A percentile compares a stretch with the other conserved stretches of the same genome.
Conservation (phyloP, 805 yeast genomes). For the Lipomyces orientalis region DNA sequence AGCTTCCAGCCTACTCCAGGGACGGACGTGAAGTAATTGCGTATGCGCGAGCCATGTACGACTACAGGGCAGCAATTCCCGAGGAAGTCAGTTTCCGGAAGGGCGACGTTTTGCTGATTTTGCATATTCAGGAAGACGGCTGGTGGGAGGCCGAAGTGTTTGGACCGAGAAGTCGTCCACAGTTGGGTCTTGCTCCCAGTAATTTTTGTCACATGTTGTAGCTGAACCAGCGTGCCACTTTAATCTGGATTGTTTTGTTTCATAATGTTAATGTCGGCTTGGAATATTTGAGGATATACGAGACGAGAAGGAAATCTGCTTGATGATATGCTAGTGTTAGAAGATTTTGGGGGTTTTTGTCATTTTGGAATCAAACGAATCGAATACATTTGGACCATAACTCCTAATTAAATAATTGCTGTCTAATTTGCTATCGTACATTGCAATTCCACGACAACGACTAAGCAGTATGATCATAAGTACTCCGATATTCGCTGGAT, state of each 20-base stretch:
- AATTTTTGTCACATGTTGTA: slow-evolving; percentile 49
- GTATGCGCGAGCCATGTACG: slow-evolving; percentile 61
- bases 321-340: background rate
- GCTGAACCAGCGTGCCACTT: background rate
- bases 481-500: slow-evolving; percentile 10
- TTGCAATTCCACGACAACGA: background rate
- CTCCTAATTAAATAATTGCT: background rate
- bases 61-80: slow-evolving; percentile 63
- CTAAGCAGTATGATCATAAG: background rate
- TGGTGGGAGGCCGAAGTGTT: slow-evolving; percentile 76
- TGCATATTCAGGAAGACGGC: slow-evolving; percentile 68
- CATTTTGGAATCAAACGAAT: background rate
- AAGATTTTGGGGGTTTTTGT: background rate
- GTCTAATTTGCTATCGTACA: background rate
- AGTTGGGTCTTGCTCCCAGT: slow-evolving; percentile 67
- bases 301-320: background rate
- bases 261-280: background rate
- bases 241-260: background rate
- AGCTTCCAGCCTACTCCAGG: slow-evolving; percentile 25
- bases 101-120: slow-evolving; percentile 59
- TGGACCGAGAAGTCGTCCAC: slow-evolving; percentile 45
- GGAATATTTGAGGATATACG: background rate
- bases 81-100: slow-evolving; percentile 66
- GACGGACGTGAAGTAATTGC: slow-evolving; percentile 61
- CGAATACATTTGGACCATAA: no score